phyloP scores from a whole-genome alignment of 768 basidiomycete genomes.

The Saitozyma podzolica region DNA sequence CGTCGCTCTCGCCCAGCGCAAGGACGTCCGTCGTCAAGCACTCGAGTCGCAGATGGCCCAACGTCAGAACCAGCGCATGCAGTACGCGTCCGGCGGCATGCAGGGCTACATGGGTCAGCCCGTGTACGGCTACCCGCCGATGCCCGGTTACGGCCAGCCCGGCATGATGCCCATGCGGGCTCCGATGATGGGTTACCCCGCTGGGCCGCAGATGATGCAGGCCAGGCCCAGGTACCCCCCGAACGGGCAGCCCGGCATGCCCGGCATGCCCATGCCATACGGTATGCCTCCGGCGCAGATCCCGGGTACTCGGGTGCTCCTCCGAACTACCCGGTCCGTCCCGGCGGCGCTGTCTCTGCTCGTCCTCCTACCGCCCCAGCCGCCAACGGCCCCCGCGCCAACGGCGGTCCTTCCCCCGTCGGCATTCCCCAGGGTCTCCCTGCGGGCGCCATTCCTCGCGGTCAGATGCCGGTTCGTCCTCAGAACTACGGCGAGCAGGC shows the following conservation, averaged over 20 bases:
- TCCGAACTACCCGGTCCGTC: slow-evolving; percentile 37
- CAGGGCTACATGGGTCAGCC: slow-evolving; percentile 71
- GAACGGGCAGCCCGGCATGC: slow-evolving; percentile 66
- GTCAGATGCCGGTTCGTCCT: slow-evolving; percentile 44
- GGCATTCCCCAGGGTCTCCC: slow-evolving; percentile 55
- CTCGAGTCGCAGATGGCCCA: slow-evolving; percentile 98
- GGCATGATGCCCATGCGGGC: slow-evolving; percentile 55
- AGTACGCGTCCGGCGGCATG: slow-evolving; percentile 77
- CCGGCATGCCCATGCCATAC: slow-evolving; percentile 64
- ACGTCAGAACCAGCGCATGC: slow-evolving; percentile 87
- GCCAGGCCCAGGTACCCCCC: slow-evolving; percentile 57
- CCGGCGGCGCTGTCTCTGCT: slow-evolving; percentile 32
- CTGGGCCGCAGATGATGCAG: slow-evolving; percentile 65
- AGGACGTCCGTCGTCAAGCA: slow-evolving; percentile 96
- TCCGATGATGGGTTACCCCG: slow-evolving; percentile 68
- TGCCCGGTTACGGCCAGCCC: slow-evolving; percentile 79
- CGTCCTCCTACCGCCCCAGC: slow-evolving; percentile 60
- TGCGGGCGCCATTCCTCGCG: slow-evolving; percentile 40
- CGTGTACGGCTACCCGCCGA: slow-evolving; percentile 76
- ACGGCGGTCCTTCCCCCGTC: slow-evolving; percentile 53
- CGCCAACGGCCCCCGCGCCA: slow-evolving; percentile 58
- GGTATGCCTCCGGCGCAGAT: slow-evolving; percentile 38
- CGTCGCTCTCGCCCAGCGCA: slow-evolving; percentile 96
- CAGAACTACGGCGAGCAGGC: slow-evolving; percentile 53
- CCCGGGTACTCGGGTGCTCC: slow-evolving; percentile 26